phyloP scores from a whole-genome alignment of 257 asterid genomes.

The Rauvolfia tetraphylla region DNA sequence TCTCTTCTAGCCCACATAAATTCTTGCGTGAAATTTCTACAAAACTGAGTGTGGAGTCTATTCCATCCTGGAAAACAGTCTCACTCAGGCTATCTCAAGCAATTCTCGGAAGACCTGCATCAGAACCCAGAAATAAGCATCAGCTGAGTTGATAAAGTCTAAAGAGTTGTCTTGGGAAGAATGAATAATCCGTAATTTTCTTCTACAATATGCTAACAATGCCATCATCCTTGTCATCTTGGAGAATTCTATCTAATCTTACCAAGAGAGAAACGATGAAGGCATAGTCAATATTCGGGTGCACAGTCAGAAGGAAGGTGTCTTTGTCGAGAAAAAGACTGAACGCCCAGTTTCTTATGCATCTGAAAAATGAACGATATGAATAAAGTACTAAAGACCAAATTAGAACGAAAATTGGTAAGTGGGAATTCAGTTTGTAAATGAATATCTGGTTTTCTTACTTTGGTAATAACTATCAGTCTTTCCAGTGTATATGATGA shows the following conservation, averaged over 20 bases:
- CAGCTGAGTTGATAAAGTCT: no score
- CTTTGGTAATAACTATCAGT: not conserved
- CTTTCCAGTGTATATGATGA: conserved; percentile 6
- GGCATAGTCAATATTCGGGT: conserved; percentile 4
- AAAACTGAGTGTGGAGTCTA: not conserved
- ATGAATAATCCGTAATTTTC: not conserved
- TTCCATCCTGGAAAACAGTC: not conserved
- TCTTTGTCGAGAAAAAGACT: not conserved
- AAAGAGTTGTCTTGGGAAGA: not conserved
- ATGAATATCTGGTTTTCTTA: not conserved
- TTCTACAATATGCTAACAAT: not conserved
- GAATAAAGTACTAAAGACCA: not conserved
- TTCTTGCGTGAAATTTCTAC: not conserved
- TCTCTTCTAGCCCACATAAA: not conserved
- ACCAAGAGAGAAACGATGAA: conserved; percentile 1
- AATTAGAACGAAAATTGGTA: not conserved
- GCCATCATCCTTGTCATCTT: not conserved
- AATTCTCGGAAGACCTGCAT: not conserved
- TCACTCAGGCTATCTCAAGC: not conserved
- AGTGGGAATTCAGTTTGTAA: not conserved
- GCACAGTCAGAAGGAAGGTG: not conserved
- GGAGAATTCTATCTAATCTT: conserved; percentile 1
- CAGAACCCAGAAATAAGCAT: not conserved
- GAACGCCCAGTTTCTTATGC: not conserved
- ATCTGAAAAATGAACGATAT: not conserved